A percentile compares a stretch with the other conserved stretches of the same genome.
Conservation (phyloP, 2,329 filamentous ascomycete species). For the Endothia cerciana region DNA sequence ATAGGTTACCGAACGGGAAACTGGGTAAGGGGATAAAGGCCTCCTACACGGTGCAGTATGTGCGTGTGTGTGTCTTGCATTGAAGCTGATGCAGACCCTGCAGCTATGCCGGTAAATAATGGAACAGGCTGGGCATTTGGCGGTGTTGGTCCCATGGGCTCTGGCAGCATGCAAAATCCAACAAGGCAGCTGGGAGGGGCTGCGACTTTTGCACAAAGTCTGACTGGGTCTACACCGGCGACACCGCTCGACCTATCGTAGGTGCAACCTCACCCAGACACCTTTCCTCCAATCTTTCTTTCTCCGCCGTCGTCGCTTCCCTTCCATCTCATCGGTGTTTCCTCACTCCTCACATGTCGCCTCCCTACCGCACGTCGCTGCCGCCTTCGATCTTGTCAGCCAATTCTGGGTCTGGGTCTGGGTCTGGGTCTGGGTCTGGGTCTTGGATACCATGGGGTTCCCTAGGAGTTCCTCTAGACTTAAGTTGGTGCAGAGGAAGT, state of each 20-base stretch:
- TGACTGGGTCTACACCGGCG: slow-evolving; percentile 64
- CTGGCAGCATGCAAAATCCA: slow-evolving; percentile 55
- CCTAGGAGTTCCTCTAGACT: slow-evolving; percentile 10
- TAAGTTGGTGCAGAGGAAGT: slow-evolving; percentile 22
- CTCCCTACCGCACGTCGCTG: neutral
- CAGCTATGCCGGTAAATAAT: slow-evolving; percentile 48
- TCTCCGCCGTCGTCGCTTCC: neutral
- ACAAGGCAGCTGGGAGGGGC: slow-evolving; percentile 60
- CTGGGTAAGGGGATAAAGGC: slow-evolving; percentile 53
- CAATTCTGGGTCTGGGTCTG: neutral
- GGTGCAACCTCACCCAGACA: slow-evolving; percentile 41
- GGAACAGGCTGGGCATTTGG: slow-evolving; percentile 66
- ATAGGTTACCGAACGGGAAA: slow-evolving; percentile 67
- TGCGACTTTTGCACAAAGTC: slow-evolving; percentile 69
- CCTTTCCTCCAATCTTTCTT: slow-evolving; percentile 7
- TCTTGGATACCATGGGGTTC: slow-evolving; percentile 11
- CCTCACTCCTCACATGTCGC: neutral
- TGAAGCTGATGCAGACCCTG: slow-evolving; percentile 25
- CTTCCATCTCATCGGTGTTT: neutral
- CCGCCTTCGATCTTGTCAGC: neutral
- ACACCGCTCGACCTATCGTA: slow-evolving; percentile 68
- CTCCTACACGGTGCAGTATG: slow-evolving; percentile 1
- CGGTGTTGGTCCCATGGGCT: slow-evolving; percentile 63
- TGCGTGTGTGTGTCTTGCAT: slow-evolving; percentile 15
- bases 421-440: no score